Conservation (phyloP, 805 yeast genomes). For the Tetrapisispora taiwanensis region DNA sequence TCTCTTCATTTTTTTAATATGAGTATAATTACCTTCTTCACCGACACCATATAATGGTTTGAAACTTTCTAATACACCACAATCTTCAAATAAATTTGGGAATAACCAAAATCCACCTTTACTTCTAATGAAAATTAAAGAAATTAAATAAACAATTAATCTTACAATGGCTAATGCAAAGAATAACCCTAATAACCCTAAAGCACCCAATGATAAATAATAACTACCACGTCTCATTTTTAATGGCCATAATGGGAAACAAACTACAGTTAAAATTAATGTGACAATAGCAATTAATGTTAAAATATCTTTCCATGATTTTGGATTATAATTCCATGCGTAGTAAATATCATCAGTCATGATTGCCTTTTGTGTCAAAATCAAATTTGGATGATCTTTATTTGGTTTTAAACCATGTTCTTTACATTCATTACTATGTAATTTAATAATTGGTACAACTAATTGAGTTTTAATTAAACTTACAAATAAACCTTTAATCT, state of each 20-base stretch:
- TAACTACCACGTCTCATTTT: constrained; percentile 85
- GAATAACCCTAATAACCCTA: constrained; percentile 66
- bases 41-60: constrained; percentile 84
- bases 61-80: constrained; percentile 88
- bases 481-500: constrained; percentile 54
- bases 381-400: constrained; percentile 52
- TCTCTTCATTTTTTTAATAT: constrained; percentile 25
- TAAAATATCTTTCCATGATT: constrained; percentile 38
- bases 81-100: constrained; percentile 92
- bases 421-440: constrained; percentile 58
- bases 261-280: constrained; percentile 56
- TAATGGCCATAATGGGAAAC: constrained; percentile 92
- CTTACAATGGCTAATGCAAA: constrained; percentile 73
- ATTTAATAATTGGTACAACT: constrained; percentile 65
- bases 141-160: constrained; percentile 49
- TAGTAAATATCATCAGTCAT: constrained; percentile 61
- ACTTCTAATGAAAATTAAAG: constrained; percentile 23
- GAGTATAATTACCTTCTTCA: constrained; percentile 31
- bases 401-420: constrained; percentile 53
- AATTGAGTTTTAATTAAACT: constrained; percentile 61
- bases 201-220: constrained; percentile 69
- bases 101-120: constrained; percentile 88
- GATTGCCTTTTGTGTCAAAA: constrained; percentile 45
- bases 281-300: constrained; percentile 37
- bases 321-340: constrained; percentile 72